These are phyloP conservation scores for Porphyrellus sp. DNA, from an alignment of 1,284 basidiomycete genomes.

Conservation along the genomic window DNA sequence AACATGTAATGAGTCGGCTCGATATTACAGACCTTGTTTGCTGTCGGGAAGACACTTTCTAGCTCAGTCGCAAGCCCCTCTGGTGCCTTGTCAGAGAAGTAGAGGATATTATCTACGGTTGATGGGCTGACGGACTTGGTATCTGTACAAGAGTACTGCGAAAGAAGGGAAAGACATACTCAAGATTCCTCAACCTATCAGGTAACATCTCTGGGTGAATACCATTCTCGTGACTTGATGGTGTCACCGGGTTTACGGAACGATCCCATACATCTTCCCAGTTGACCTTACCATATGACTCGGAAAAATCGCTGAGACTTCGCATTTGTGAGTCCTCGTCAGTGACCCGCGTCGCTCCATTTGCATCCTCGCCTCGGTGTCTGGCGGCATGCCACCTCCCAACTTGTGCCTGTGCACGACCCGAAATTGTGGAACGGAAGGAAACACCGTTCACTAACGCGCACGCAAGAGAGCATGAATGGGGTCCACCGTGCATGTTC, in stretches of 20 bases:
- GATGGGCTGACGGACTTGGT: slow-evolving; percentile 13
- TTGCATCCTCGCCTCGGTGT: slow-evolving; percentile 15
- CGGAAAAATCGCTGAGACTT: slow-evolving; percentile 11
- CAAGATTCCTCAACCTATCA: slow-evolving; percentile 11
- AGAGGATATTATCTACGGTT: slow-evolving; percentile 41
- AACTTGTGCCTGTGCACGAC: slow-evolving; percentile 54
- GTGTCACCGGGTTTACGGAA: slow-evolving; percentile 13
- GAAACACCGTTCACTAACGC: slow-evolving; percentile 43
- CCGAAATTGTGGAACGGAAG: slow-evolving; percentile 61
- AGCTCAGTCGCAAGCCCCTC: slow-evolving; percentile 60
- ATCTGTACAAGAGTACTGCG: background rate
- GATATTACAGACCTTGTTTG: slow-evolving; percentile 48
- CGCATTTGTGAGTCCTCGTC: slow-evolving; percentile 16
- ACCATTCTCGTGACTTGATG: background rate
- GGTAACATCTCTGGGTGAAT: slow-evolving; percentile 8
- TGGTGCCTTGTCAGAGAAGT: slow-evolving; percentile 59
- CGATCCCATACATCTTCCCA: slow-evolving; percentile 55
- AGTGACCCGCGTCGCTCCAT: slow-evolving; percentile 25
- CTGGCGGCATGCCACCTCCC: slow-evolving; percentile 63
- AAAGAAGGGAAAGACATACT: slow-evolving; percentile 18
- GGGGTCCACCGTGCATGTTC: slow-evolving; percentile 15
- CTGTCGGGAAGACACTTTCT: slow-evolving; percentile 40
- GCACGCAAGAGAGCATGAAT: slow-evolving; percentile 51
- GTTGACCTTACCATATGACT: slow-evolving; percentile 33
- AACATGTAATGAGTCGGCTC: slow-evolving; percentile 2